These are phyloP conservation scores for Epichloe glyceriae DNA, from an alignment of 2,329 filamentous ascomycete species.

Conservation along the genomic window DNA sequence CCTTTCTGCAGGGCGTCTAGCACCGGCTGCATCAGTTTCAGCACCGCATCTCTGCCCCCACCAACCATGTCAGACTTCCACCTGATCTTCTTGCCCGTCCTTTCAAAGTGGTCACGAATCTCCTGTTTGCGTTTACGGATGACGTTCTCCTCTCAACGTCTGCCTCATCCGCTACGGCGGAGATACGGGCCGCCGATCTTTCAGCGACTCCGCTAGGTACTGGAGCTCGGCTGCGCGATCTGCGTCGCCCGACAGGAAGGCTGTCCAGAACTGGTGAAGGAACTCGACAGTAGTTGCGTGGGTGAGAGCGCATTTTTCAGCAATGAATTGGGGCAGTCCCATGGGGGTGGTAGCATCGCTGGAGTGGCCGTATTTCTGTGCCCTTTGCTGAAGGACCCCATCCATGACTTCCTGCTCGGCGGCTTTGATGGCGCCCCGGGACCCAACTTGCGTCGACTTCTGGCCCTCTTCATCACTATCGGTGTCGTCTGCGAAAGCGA, in stretches of 20 bases:
- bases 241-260: constrained; percentile 79
- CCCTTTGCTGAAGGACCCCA: constrained; percentile 48
- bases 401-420: constrained; percentile 55
- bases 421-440: constrained; percentile 48
- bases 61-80: constrained; percentile 55
- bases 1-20: constrained; percentile 58
- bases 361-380: constrained; percentile 41
- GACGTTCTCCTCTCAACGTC: constrained; percentile 59
- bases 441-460: constrained; percentile 50
- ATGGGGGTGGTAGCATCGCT: constrained; percentile 37
- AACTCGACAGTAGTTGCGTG: constrained; percentile 93
- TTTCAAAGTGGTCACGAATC: constrained; percentile 55
- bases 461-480: constrained; percentile 51
- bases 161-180: constrained; percentile 66
- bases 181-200: constrained; percentile 67
- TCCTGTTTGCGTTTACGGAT: constrained; percentile 56
- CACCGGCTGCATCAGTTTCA: constrained; percentile 63
- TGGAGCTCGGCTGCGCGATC: constrained; percentile 69
- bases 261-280: constrained; percentile 91
- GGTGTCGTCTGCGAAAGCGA: constrained; percentile 58
- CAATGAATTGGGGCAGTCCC: constrained; percentile 40
- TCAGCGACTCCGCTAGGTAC: constrained; percentile 70
- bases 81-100: constrained; percentile 60
- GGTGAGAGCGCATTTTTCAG: constrained; percentile 51
- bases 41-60: constrained; percentile 65